Evolutionary conservation across 768 basidiomycete species (phyloP).

Genomic region (Leccinum variicolor): DNA sequence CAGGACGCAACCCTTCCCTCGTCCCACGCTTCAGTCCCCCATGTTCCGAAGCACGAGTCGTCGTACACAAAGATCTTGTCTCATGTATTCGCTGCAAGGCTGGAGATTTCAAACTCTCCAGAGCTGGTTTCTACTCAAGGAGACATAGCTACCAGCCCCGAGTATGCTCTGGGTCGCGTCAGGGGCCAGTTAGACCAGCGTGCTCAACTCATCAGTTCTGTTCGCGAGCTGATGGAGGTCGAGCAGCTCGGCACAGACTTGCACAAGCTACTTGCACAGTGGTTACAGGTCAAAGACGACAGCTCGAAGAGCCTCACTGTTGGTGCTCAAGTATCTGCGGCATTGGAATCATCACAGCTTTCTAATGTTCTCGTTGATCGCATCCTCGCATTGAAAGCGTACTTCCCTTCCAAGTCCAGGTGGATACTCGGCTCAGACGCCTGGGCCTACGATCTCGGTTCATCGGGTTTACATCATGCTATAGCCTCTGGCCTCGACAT

Average conservation of each 20-base stretch:
- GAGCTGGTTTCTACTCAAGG: constrained; percentile 67
- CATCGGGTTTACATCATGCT: constrained; percentile 92
- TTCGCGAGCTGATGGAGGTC: constrained; percentile 63
- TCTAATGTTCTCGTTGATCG: constrained; percentile 46
- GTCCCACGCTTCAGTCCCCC: constrained; percentile 38
- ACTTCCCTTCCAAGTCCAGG: constrained; percentile 52
- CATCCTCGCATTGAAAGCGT: constrained; percentile 56
- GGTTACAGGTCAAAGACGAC: constrained; percentile 79
- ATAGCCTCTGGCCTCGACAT: constrained; percentile 88
- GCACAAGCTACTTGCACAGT: constrained; percentile 72
- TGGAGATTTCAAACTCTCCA: constrained; percentile 86
- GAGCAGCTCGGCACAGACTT: constrained; percentile 48
- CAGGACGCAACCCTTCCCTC: constrained; percentile 34
- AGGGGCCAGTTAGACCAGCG: constrained; percentile 78
- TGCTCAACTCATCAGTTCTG: constrained; percentile 57
- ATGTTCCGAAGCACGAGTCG: constrained; percentile 86
- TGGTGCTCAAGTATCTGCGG: constrained; percentile 53
- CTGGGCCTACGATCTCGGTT: constrained; percentile 93
- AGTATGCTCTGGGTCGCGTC: constrained; percentile 91
- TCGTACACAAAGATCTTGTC: constrained; percentile 88
- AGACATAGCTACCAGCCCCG: constrained; percentile 80
- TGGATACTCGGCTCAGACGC: constrained; percentile 41
- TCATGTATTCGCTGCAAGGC: constrained; percentile 72
- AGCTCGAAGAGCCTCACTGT: constrained; percentile 53
- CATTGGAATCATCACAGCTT: constrained; percentile 41